Base-by-base conservation (phyloP, 495 filamentous ascomycete species). In the Penicillium simplicissimum region DNA sequence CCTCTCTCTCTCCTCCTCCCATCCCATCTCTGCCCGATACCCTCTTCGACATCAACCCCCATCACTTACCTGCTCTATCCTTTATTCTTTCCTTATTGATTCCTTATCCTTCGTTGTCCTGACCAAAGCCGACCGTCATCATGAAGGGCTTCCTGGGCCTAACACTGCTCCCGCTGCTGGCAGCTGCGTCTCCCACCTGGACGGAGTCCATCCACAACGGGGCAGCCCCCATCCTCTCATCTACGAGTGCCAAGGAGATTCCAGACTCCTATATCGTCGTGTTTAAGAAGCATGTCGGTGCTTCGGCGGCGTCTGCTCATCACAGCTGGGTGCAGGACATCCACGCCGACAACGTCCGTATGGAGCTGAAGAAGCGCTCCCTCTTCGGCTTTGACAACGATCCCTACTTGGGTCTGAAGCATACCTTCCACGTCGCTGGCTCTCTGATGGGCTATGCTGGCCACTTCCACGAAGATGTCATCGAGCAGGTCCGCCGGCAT, bases 201-300 rank as follows among this genome's bases (percentile, higher is more conserved):
- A 82, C 88, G 60, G 88, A 87, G 65, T 89, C 92, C 65, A 90
- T 95, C 74, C 89, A 96, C 76, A 87, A 90, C 67, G 91, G 88
- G 61, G 88, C 88, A 45, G 95, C 96, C 64, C 96, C 96, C 66
- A 82, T 99, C 64, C 80, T 98, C 67, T 94, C 93, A 15, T 89
- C 93, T 8, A 76, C 82, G 31, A 88, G 89, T 67, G 82, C 92
- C 31, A 79, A 90, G 64, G 83, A 87, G 67, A 85, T 99, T 36
- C 90, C 92, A 49, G 89, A 97, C 79, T 92, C 91, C 40, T 99
- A 98, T 76, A 97, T 99, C 77, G 79, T 99, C 78, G 91, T 96
- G 65, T 97, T 99, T 86, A 98, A 99, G 87, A 90, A 94, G 76
- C 92, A 97, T 72, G 89, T 99, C 57, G 80, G 81, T 60, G 75